phyloP scores from a whole-genome alignment of 75 land plant genomes.

The Picea glauca region DNA sequence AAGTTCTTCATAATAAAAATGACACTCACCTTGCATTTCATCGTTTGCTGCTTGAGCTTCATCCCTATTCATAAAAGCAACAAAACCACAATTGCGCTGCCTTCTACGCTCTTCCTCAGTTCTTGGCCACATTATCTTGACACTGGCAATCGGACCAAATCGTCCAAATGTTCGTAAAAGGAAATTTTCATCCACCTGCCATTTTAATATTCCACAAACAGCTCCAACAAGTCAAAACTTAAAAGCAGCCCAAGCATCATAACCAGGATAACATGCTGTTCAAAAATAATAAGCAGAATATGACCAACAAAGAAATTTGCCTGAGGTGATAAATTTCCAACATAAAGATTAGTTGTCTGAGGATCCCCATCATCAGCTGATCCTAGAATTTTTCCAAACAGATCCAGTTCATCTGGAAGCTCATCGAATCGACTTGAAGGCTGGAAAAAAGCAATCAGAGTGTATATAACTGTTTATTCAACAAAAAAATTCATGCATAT shows the following conservation, averaged over 20 bases:
- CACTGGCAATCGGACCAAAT: slow-evolving; percentile 60
- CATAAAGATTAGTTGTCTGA: slow-evolving; percentile 53
- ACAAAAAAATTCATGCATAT: not conserved
- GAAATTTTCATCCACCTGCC: slow-evolving; percentile 53
- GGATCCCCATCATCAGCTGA: slow-evolving; percentile 58
- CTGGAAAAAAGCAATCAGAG: slow-evolving; percentile 6
- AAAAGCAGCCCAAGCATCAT: not conserved
- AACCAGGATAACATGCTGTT: not conserved
- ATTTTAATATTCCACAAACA: not conserved
- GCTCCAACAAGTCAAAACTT: not conserved
- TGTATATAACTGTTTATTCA: not conserved
- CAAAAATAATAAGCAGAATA: not conserved
- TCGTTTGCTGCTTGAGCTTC: slow-evolving; percentile 60
- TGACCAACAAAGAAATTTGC: slow-evolving; percentile 11
- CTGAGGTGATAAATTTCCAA: slow-evolving; percentile 53
- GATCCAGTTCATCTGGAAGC: slow-evolving; percentile 35
- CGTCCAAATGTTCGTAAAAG: slow-evolving; percentile 55
- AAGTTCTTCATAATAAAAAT: not conserved
- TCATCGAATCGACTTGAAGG: slow-evolving; percentile 45
- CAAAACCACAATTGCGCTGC: slow-evolving; percentile 63
- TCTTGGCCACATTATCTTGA: slow-evolving; percentile 62
- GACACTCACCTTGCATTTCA: slow-evolving; percentile 48
- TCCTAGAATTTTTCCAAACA: slow-evolving; percentile 38
- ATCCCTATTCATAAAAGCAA: slow-evolving; percentile 50
- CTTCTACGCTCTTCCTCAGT: slow-evolving; percentile 52